Evolutionary conservation across 192 early-diverging fungal species (phyloP).

Genomic region (Phlyctochytrium bullatum): DNA sequence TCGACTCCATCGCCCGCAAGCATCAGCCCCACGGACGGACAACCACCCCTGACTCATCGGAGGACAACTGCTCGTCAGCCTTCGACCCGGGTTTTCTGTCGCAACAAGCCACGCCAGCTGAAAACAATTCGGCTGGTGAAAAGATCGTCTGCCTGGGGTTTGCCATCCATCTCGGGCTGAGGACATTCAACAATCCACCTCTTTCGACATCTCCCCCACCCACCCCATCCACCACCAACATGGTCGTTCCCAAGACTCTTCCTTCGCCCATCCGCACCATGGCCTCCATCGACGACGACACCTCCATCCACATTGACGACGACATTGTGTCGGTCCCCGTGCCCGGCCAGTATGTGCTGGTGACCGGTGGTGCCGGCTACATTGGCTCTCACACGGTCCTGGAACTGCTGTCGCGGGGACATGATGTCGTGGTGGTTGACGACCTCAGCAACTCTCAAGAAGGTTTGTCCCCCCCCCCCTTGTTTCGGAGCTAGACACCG

Average conservation of each 20-base stretch:
- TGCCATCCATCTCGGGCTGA: background rate
- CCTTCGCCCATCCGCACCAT: background rate
- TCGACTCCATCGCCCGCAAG: too few relatives aligned
- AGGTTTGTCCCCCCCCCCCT: constrained; percentile 19
- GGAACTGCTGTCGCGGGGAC: constrained; percentile 61
- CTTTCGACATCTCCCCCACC: background rate
- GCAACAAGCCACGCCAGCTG: too few relatives aligned
- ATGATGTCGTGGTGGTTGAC: constrained; percentile 82
- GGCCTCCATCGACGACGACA: background rate
- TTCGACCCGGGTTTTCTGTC: too few relatives aligned
- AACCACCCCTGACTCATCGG: too few relatives aligned
- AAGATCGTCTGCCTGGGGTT: too few relatives aligned
- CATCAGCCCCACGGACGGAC: too few relatives aligned
- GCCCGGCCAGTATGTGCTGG: constrained; percentile 25
- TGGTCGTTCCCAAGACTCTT: background rate
- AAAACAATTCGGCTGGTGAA: too few relatives aligned
- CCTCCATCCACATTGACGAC: background rate
- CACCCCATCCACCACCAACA: constrained; percentile 1
- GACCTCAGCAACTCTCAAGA: constrained; percentile 64
- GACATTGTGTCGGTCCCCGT: constrained; percentile 8
- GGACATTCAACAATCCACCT: background rate
- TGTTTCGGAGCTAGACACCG: too few relatives aligned
- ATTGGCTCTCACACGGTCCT: constrained; percentile 88
- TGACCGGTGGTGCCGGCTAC: constrained; percentile 67
- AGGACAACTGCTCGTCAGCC: too few relatives aligned